Base-by-base conservation (phyloP, 768 basidiomycete genomes). In the Amanita pallidorosea region DNA sequence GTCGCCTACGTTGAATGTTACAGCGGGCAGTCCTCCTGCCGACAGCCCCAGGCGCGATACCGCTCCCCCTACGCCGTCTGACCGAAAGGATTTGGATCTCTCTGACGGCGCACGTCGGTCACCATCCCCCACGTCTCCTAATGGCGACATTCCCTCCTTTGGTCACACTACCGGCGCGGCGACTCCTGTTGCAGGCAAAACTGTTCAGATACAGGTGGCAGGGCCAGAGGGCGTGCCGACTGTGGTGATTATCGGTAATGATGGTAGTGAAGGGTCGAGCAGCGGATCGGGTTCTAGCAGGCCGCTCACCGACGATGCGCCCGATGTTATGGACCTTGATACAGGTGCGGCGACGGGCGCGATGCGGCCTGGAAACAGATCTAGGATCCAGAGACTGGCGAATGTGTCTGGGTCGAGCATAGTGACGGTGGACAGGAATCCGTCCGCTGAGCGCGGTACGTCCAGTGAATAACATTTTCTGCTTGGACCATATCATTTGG, bases 171-270 rank as follows among this genome's bases (percentile, higher is more conserved):
- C 2, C 15, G 43, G 17, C 27, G 31, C 11, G 7, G 23, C 18
- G 18, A 31, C 11, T 13, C 7, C 35, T 33, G 4, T 3, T 33
- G 25, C 36, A 9, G 35, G 33, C 1, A 36, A 23, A 22, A 13
- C 8, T 22, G 45, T 49, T 29, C 36, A 49, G 36, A 49, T 49
- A 15, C 47, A 49, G 9, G 37, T 49, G 35, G 22, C 47, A 9
- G 37, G 36, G 5, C 34, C 36, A n/a, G 36, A 40, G 15, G 47
- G 37, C 9, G n/a, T 31, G n/a, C 37, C 47, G 7, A 40, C 27
- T 11, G 22, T 49, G 35, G 47, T 49, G 15, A 27, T 18, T 6
- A 17, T 37, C 25, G 22, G 12, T 5, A 23, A 17, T 5, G 47
- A 13, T 33, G 4, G 33, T 13, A 13, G 13, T 33, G 33, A 33